Conservation (phyloP, 305 asterid species). For the Fraxinus angustifolia region DNA sequence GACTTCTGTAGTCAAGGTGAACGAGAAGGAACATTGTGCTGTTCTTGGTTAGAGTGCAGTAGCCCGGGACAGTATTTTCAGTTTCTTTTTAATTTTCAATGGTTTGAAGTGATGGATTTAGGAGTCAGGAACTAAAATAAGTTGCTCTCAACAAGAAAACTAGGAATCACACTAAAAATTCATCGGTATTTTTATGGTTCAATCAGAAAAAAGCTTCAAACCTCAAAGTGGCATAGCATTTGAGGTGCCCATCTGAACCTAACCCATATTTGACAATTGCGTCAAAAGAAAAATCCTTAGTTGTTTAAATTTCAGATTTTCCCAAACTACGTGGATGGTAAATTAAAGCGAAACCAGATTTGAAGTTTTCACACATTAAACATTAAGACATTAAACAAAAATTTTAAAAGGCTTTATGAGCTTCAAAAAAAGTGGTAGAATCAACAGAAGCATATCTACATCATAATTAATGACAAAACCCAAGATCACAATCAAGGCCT, state of each 20-base stretch:
- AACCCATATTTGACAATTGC: neutral
- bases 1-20: neutral
- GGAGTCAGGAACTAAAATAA: neutral
- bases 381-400: neutral
- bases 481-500: constrained; percentile 1
- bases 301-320: neutral
- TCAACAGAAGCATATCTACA: neutral
- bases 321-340: neutral
- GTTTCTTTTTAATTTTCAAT: neutral
- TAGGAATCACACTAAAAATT: neutral
- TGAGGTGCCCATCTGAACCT: neutral
- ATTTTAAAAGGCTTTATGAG: neutral
- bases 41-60: neutral
- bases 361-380: neutral
- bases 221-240: neutral
- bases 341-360: neutral
- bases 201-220: neutral
- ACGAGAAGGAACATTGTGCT: neutral
- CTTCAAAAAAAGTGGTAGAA: neutral
- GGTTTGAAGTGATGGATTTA: neutral
- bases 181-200: neutral
- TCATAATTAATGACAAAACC: neutral
- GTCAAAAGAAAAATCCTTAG: neutral
- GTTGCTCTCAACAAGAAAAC: neutral
- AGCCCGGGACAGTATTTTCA: neutral